These are phyloP conservation scores for Tillandsia fasciculata DNA, from an alignment of 176 grass and related monocot species.

Conservation along the genomic window DNA sequence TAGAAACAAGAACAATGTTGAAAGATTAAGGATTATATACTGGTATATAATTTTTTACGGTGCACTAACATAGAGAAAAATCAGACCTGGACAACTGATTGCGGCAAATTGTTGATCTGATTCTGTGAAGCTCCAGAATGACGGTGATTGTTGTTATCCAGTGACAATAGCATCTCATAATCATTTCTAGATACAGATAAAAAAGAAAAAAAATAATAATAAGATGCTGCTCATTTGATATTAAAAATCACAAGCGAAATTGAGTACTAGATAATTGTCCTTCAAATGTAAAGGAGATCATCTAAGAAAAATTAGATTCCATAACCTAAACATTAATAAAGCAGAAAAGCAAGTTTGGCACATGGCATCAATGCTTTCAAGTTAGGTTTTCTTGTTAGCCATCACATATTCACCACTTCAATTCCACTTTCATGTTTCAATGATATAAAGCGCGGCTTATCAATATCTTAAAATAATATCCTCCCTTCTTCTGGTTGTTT, in stretches of 20 bases:
- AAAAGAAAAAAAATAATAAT: slow-evolving; percentile 15
- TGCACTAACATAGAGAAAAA: neutral
- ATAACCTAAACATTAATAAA: too few species aligned
- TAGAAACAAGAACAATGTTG: slow-evolving; percentile 8
- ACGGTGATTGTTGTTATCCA: slow-evolving; percentile 87
- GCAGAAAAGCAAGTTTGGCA: too few species aligned
- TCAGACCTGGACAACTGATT: slow-evolving; percentile 76
- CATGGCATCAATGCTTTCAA: too few species aligned
- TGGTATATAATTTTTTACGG: neutral
- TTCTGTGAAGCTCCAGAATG: slow-evolving; percentile 76
- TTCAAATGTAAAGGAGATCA: too few species aligned
- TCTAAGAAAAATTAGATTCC: too few species aligned
- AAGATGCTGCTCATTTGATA: slow-evolving; percentile 6
- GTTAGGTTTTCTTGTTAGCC: too few species aligned
- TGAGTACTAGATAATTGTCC: too few species aligned
- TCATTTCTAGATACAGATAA: slow-evolving; percentile 45
- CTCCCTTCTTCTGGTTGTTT: too few species aligned
- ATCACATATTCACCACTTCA: too few species aligned
- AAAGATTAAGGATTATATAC: neutral
- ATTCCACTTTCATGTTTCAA: too few species aligned
- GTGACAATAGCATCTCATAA: slow-evolving; percentile 64
- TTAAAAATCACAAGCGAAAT: neutral
- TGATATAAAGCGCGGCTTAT: too few species aligned
- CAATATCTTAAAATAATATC: too few species aligned
- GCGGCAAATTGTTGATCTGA: slow-evolving; percentile 75